phyloP scores from a whole-genome alignment of 2,329 filamentous ascomycete genomes.

The Colletotrichum magnum region DNA sequence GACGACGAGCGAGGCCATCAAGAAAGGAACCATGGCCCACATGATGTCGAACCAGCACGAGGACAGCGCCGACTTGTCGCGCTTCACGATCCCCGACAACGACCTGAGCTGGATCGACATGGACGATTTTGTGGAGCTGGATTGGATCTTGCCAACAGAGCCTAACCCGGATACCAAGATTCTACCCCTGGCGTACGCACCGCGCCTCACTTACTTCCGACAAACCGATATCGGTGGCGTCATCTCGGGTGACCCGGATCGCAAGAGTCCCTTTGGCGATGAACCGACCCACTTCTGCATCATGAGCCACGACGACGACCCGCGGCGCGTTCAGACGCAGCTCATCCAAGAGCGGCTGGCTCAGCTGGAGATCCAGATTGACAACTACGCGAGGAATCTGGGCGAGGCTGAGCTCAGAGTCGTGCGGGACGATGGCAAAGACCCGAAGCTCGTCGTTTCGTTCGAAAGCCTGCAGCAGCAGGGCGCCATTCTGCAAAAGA shows the following conservation, averaged over 20 bases:
- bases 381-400: conserved; percentile 78
- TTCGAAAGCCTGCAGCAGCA: conserved; percentile 73
- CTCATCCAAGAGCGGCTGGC: conserved; percentile 86
- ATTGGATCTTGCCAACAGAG: conserved; percentile 94
- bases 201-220: conserved; percentile 96
- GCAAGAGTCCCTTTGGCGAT: conserved; percentile 91
- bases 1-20: conserved; percentile 82
- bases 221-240: conserved; percentile 92
- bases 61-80: conserved; percentile 80
- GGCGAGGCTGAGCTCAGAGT: conserved; percentile 81
- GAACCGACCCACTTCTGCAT: conserved; percentile 96
- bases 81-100: conserved; percentile 95
- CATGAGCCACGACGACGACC: conserved; percentile 92
- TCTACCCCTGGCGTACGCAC: conserved; percentile 89
- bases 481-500: conserved; percentile 69
- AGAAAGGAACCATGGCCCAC: conserved; percentile 68
- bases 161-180: conserved; percentile 95
- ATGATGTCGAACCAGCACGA: conserved; percentile 68
- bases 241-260: conserved; percentile 83
- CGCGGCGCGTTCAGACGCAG: conserved; percentile 87
- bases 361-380: conserved; percentile 83
- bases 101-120: conserved; percentile 98
- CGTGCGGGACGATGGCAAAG: conserved; percentile 64
- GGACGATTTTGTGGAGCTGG: conserved; percentile 98
- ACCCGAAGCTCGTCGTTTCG: conserved; percentile 67